Evolutionary conservation across 495 filamentous ascomycete genomes (phyloP).

Genomic region (Annulohypoxylon stygium): DNA sequence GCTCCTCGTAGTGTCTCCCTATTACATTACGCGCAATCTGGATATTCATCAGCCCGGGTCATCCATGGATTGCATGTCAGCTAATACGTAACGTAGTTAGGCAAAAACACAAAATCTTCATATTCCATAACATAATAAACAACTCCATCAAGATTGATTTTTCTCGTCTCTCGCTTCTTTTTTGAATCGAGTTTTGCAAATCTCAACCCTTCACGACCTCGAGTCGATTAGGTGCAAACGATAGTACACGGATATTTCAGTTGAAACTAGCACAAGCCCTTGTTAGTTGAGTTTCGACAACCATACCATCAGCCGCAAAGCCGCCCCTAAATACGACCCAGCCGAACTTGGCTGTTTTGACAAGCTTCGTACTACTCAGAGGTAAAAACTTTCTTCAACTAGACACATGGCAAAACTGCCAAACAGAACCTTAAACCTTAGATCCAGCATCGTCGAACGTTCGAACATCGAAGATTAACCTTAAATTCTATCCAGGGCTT

Average conservation of each 20-base stretch:
- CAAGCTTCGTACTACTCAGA: constrained; percentile 34
- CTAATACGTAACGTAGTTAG: constrained; percentile 32
- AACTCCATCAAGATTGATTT: constrained; percentile 8
- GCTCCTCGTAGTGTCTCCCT: constrained; percentile 1
- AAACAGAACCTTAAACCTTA: constrained; percentile 19
- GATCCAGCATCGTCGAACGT: not conserved
- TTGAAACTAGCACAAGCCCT: constrained; percentile 30
- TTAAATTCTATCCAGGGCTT: constrained; percentile 17
- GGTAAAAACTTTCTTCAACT: constrained; percentile 24
- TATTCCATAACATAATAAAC: constrained; percentile 15
- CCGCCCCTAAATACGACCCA: constrained; percentile 43
- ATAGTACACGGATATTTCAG: constrained; percentile 16
- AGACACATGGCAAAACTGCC: constrained; percentile 20
- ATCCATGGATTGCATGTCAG: constrained; percentile 18
- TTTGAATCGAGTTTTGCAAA: constrained; percentile 16
- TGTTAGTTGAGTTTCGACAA: constrained; percentile 24
- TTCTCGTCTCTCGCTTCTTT: constrained; percentile 4
- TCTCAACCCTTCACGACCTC: not conserved
- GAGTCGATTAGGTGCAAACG: constrained; percentile 11
- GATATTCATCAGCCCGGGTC: constrained; percentile 36
- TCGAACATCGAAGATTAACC: constrained; percentile 19
- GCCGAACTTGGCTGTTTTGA: constrained; percentile 47
- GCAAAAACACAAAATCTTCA: constrained; percentile 26
- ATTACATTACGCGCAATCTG: constrained; percentile 38
- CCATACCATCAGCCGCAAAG: constrained; percentile 40